A percentile compares a stretch with the other conserved stretches of the same genome.
Conservation (phyloP, 352 stramenopile genomes). For the Globisporangium carolinianum region DNA sequence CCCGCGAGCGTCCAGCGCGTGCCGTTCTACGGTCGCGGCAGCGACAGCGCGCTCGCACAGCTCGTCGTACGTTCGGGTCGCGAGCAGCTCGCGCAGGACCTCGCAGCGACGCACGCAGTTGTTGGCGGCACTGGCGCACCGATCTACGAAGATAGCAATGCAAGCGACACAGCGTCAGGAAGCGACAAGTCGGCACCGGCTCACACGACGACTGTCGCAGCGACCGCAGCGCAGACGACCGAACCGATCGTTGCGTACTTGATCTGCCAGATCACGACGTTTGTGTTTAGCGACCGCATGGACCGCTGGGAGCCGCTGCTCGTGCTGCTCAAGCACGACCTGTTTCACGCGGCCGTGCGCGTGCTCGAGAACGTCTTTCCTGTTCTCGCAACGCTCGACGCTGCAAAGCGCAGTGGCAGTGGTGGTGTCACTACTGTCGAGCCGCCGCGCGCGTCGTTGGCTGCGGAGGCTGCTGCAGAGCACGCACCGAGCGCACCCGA, state of each 20-base stretch:
- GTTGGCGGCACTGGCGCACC: constrained; percentile 26
- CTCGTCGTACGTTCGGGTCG: constrained; percentile 10
- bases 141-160: constrained; percentile 14
- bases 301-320: constrained; percentile 81
- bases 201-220: constrained; percentile 19
- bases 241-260: constrained; percentile 84
- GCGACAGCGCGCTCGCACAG: constrained; percentile 24
- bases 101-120: neutral
- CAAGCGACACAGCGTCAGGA: neutral
- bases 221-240: constrained; percentile 47
- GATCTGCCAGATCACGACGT: constrained; percentile 50
- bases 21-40: constrained; percentile 43
- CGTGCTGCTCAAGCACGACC: constrained; percentile 55
- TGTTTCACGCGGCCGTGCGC: constrained; percentile 55
- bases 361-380: constrained; percentile 74
- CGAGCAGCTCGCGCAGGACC: constrained; percentile 3
- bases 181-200: constrained; percentile 10
- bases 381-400: constrained; percentile 49
- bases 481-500: neutral
- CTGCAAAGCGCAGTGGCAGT: constrained; percentile 17
- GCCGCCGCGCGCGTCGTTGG: neutral
- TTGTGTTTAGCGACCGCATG: constrained; percentile 58
- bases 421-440: constrained; percentile 8
- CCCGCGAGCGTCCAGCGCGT: constrained; percentile 18
- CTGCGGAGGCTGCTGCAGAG: too few species aligned